A percentile compares a stretch with the other conserved stretches of the same genome.
phyloP scores from a whole-genome alignment of 805 yeast species.

The Saccharomycopsis sp. region DNA sequence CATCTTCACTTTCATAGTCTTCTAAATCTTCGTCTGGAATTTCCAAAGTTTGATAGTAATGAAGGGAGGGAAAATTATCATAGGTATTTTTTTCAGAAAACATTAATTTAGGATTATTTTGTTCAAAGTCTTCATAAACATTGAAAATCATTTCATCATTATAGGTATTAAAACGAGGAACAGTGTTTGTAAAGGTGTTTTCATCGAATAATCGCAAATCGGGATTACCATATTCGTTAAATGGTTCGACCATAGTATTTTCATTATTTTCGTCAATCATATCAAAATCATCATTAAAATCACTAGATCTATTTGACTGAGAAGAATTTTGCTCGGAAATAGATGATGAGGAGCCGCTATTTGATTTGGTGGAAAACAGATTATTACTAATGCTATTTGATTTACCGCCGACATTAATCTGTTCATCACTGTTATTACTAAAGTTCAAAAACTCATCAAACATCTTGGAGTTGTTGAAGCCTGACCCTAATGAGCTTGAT shows the following conservation, averaged over 20 bases:
- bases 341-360: too few species aligned
- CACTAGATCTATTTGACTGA: neutral
- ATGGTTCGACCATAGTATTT: conserved; percentile 22
- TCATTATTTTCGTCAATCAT: neutral
- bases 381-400: neutral
- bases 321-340: neutral
- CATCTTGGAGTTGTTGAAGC: neutral
- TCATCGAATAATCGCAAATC: conserved; percentile 24
- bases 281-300: neutral
- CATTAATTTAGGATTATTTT: neutral
- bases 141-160: conserved; percentile 7
- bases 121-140: conserved; percentile 19
- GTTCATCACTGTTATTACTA: neutral
- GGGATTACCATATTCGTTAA: conserved; percentile 32
- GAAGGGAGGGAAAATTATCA: conserved; percentile 2
- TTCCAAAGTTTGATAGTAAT: conserved; percentile 4
- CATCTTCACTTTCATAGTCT: conserved; percentile 18
- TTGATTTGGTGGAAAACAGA: too few species aligned
- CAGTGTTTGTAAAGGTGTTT: too few species aligned
- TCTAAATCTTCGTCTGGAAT: conserved; percentile 17
- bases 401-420: neutral
- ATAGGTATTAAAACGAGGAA: too few species aligned
- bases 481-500: neutral
- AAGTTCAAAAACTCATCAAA: too few species aligned
- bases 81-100: neutral